Evolutionary conservation across 306 rosid species (phyloP).

Genomic region (Cucurbita argyrosperma): DNA sequence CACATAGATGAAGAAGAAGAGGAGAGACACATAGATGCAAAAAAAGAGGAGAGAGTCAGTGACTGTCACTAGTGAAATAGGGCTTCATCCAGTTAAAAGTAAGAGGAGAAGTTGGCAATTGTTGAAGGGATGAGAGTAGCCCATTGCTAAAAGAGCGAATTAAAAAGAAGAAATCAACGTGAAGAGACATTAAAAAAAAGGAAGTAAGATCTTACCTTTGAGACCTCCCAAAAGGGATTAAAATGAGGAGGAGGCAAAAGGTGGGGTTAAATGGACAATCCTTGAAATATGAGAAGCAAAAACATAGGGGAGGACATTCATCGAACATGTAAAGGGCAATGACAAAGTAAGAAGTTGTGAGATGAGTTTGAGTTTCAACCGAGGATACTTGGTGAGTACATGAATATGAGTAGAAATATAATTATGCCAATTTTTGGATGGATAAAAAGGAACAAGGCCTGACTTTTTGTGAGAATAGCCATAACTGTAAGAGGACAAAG

Average conservation of each 20-base stretch:
- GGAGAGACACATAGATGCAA: too few relatives aligned
- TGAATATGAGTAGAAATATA: neutral
- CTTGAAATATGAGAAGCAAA: neutral
- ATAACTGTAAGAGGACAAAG: too few relatives aligned
- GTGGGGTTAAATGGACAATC: neutral
- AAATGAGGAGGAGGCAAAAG: neutral
- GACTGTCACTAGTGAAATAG: neutral
- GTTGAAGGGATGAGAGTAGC: neutral
- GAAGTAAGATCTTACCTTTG: neutral
- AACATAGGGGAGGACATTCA: neutral
- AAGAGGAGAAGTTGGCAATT: neutral
- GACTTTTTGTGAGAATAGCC: too few relatives aligned
- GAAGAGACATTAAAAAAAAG: neutral
- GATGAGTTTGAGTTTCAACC: neutral
- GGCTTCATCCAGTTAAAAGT: neutral
- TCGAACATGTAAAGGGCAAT: neutral
- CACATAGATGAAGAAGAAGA: too few relatives aligned
- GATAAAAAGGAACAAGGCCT: too few relatives aligned
- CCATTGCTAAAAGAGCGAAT: neutral
- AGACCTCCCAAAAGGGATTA: neutral
- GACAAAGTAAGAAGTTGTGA: neutral
- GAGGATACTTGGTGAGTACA: neutral
- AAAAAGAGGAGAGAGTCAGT: neutral
- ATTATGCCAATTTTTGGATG: too few relatives aligned
- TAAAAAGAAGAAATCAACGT: neutral